These are phyloP conservation scores for Amanita rubescens DNA, from an alignment of 768 basidiomycete genomes.

Conservation along the genomic window DNA sequence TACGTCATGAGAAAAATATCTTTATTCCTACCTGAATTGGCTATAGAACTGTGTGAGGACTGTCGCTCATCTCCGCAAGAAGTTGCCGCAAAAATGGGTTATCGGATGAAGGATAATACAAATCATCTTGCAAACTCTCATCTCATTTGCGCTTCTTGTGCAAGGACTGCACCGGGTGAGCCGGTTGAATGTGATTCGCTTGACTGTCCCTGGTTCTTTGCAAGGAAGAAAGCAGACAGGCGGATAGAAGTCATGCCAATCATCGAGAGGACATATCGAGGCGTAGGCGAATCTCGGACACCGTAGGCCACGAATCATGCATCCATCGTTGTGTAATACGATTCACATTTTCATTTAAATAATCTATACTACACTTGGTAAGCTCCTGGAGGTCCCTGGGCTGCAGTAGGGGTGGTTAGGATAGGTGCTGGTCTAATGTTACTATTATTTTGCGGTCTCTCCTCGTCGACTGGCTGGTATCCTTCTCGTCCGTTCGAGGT, in stretches of 20 bases:
- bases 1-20: neutral
- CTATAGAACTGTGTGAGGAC: conserved; percentile 53
- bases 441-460: conserved; percentile 19
- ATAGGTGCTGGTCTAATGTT: conserved; percentile 15
- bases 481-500: conserved; percentile 47
- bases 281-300: conserved; percentile 4
- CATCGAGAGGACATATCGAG: conserved; percentile 22
- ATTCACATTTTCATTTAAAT: conserved; percentile 12
- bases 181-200: conserved; percentile 70
- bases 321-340: neutral
- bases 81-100: conserved; percentile 49
- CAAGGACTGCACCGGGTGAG: conserved; percentile 46
- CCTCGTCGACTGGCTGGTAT: conserved; percentile 58
- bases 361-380: conserved; percentile 30
- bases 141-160: conserved; percentile 66
- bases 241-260: conserved; percentile 28
- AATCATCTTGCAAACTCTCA: conserved; percentile 50
- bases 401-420: conserved; percentile 15
- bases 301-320: no score
- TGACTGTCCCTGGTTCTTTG: conserved; percentile 82
- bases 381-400: conserved; percentile 27
- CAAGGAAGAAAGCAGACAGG: conserved; percentile 52
- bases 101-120: conserved; percentile 49
- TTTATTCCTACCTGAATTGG: neutral
- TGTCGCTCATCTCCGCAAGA: conserved; percentile 47